Conservation (phyloP, 805 yeast genomes). For the Scheffersomyces stipitis region DNA sequence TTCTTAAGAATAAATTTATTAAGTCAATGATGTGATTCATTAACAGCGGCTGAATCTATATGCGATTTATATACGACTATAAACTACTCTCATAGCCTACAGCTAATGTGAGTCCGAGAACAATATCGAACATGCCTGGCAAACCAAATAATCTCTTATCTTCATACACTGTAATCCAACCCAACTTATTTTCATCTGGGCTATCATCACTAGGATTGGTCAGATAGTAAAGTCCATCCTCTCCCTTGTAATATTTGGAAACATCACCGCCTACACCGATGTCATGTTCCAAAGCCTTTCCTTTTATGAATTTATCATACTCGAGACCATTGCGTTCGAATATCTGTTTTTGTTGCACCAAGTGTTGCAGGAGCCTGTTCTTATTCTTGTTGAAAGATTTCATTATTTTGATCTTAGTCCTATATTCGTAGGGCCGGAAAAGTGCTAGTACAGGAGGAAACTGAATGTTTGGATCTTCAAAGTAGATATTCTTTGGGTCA, state of each 20-base stretch:
- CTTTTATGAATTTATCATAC: constrained; percentile 3
- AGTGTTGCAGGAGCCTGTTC: constrained; percentile 8
- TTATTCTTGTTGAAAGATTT: constrained; percentile 29
- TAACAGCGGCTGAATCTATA: too few species aligned
- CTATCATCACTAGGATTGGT: constrained; percentile 55
- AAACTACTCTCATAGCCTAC: constrained; percentile 41
- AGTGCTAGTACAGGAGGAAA: constrained; percentile 21
- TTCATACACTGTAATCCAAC: constrained; percentile 66
- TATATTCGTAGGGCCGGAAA: constrained; percentile 42
- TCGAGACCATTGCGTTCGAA: background rate
- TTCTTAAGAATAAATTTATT: too few species aligned
- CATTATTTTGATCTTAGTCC: constrained; percentile 36
- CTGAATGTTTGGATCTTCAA: constrained; percentile 11
- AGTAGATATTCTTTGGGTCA: constrained; percentile 27
- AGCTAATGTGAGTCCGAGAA: constrained; percentile 54
- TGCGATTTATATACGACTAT: background rate
- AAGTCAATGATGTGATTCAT: too few species aligned
- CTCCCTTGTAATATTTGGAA: constrained; percentile 40
- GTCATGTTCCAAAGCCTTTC: constrained; percentile 18
- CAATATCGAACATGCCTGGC: constrained; percentile 54
- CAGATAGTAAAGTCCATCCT: constrained; percentile 54
- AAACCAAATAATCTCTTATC: constrained; percentile 27
- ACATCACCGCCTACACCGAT: constrained; percentile 23
- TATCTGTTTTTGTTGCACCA: background rate
- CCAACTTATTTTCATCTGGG: constrained; percentile 59